These are phyloP conservation scores for Microascus cirrosus DNA, from an alignment of 2,329 filamentous ascomycete genomes.

Conservation along the genomic window DNA sequence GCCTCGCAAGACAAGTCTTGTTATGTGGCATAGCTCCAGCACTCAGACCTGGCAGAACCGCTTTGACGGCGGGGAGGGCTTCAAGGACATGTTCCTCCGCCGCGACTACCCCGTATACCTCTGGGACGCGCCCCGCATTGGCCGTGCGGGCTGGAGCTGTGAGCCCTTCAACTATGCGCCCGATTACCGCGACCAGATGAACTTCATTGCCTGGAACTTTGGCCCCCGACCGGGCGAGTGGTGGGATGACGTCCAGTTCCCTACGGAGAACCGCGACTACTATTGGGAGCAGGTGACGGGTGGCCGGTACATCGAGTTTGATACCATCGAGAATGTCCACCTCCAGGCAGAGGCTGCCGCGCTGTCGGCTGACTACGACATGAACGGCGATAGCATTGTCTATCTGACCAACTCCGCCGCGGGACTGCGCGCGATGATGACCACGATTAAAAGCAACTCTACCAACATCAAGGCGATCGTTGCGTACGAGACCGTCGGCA, in stretches of 20 bases:
- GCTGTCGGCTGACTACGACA: conserved; percentile 14
- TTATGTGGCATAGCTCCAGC: conserved; percentile 26
- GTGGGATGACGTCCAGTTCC: conserved; percentile 23
- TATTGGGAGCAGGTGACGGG: conserved; percentile 22
- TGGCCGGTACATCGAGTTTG: conserved; percentile 22
- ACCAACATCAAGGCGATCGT: conserved; percentile 24
- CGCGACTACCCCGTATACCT: conserved; percentile 24
- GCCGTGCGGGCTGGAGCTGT: conserved; percentile 24
- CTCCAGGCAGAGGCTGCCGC: conserved; percentile 18
- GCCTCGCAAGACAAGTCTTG: conserved; percentile 19
- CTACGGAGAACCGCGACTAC: conserved; percentile 13
- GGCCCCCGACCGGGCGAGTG: conserved; percentile 17
- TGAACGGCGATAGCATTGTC: conserved; percentile 15
- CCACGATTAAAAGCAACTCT: conserved; percentile 19
- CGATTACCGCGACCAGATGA: conserved; percentile 19
- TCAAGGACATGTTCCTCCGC: conserved; percentile 24
- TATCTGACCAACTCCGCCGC: conserved; percentile 22
- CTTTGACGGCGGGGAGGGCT: conserved; percentile 25
- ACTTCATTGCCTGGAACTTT: conserved; percentile 23
- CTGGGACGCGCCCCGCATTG: conserved; percentile 23
- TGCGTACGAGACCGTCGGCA: conserved; percentile 15
- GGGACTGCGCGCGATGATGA: conserved; percentile 20
- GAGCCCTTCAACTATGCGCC: conserved; percentile 16
- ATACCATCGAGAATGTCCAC: conserved; percentile 18
- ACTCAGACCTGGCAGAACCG: conserved; percentile 25